These are phyloP conservation scores for Cutaneotrichosporon sp. DNA, from an alignment of 1,284 basidiomycete species.

Conservation along the genomic window DNA sequence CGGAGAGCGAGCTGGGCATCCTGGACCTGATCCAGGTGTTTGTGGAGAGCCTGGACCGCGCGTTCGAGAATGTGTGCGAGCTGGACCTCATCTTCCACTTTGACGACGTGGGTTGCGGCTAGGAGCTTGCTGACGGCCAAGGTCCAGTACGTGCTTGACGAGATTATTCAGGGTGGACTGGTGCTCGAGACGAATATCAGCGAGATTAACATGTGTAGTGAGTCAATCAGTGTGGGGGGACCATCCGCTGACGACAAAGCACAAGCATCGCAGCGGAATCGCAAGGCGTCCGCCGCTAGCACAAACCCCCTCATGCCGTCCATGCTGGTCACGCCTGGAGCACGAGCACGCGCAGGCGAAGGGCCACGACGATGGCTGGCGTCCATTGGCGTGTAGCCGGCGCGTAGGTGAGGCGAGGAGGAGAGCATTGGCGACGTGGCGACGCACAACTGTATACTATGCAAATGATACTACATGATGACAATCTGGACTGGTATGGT, in stretches of 20 bases:
- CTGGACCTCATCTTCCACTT: slow-evolving; percentile 98
- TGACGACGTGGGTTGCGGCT: slow-evolving; percentile 66
- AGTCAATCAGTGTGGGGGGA: slow-evolving; percentile 25
- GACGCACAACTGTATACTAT: slow-evolving; percentile 12
- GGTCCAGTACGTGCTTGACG: slow-evolving; percentile 90
- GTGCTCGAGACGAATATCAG: slow-evolving; percentile 98
- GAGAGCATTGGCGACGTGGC: slow-evolving; percentile 40
- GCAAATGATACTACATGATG: slow-evolving; percentile 11
- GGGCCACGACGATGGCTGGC: slow-evolving; percentile 41
- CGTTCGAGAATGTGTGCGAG: slow-evolving; percentile 98
- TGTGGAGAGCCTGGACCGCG: slow-evolving; percentile 90
- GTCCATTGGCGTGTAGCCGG: slow-evolving; percentile 39
- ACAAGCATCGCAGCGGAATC: slow-evolving; percentile 33
- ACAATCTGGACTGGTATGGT: not conserved
- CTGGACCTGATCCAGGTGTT: slow-evolving; percentile 98
- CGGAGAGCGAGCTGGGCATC: slow-evolving; percentile 93
- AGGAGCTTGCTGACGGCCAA: slow-evolving; percentile 44
- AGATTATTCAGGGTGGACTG: slow-evolving; percentile 93
- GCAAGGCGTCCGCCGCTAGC: slow-evolving; percentile 41
- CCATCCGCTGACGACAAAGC: slow-evolving; percentile 24
- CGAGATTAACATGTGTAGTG: slow-evolving; percentile 74
- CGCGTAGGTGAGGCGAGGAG: too few species aligned
- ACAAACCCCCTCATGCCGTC: slow-evolving; percentile 42
- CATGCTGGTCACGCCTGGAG: slow-evolving; percentile 27
- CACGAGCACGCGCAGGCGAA: slow-evolving; percentile 20